Conservation (phyloP, 2,329 filamentous ascomycete genomes). For the Tetracladium maxilliforme region DNA sequence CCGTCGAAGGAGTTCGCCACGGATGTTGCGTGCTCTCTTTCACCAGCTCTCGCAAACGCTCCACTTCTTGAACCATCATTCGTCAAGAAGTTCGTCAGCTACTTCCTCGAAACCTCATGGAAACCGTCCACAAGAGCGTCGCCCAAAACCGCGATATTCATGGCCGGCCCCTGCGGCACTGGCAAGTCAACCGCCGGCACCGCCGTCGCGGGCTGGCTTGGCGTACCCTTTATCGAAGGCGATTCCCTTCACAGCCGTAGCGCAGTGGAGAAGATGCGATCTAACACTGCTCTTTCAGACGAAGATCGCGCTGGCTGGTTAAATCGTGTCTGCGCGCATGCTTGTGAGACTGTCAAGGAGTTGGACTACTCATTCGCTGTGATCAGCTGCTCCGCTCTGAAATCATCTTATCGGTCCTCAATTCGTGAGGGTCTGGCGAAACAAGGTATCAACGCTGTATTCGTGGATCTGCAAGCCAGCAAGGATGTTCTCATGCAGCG, state of each 20-base stretch:
- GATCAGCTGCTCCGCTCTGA: slow-evolving; percentile 24
- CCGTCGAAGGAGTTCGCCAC: too few species aligned
- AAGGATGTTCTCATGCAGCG: slow-evolving; percentile 14
- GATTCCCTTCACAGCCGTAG: slow-evolving; percentile 19
- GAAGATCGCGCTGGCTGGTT: slow-evolving; percentile 17
- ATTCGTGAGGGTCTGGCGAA: slow-evolving; percentile 11
- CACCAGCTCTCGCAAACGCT: slow-evolving; percentile 5
- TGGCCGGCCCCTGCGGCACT: slow-evolving; percentile 24
- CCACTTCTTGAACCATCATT: slow-evolving; percentile 4
- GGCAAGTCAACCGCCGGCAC: slow-evolving; percentile 22
- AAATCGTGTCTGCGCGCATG: slow-evolving; percentile 9
- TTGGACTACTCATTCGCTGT: slow-evolving; percentile 13
- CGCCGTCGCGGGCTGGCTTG: slow-evolving; percentile 13
- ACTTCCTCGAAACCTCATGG: slow-evolving; percentile 6
- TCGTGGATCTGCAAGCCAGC: slow-evolving; percentile 19
- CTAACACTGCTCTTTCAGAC: slow-evolving; percentile 15
- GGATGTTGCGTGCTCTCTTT: slow-evolving; percentile 5
- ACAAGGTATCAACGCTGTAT: slow-evolving; percentile 10
- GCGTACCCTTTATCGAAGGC: slow-evolving; percentile 22
- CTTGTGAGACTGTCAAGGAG: slow-evolving; percentile 11
- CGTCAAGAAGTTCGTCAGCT: slow-evolving; percentile 5
- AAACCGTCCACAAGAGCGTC: neutral
- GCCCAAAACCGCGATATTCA: slow-evolving; percentile 13
- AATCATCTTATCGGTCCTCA: slow-evolving; percentile 16
- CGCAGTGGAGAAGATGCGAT: slow-evolving; percentile 16